Percentiles rank a stretch among this genome's conserved stretches.
Conservation (phyloP, 2,329 filamentous ascomycete genomes). For the Sphaerostilbella broomeana region DNA sequence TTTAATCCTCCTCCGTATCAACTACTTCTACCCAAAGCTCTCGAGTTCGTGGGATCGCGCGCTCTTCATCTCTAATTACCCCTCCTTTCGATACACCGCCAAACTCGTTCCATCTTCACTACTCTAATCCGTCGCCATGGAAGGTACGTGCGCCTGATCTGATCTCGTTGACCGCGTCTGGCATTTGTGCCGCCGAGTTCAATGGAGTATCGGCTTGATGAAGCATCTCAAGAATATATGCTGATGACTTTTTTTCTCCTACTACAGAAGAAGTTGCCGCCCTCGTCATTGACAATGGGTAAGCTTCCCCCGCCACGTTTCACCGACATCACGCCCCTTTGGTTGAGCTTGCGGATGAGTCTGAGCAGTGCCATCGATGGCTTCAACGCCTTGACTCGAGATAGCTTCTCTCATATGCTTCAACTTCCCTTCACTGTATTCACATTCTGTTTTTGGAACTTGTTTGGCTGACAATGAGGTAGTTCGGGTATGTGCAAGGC, state of each 20-base stretch:
- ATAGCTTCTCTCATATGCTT: background rate
- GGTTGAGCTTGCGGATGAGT: constrained; percentile 2
- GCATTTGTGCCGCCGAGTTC: constrained; percentile 5
- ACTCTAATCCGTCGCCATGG: constrained; percentile 48
- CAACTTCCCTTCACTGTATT: background rate
- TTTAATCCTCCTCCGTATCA: constrained; percentile 16
- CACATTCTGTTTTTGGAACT: constrained; percentile 1
- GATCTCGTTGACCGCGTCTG: constrained; percentile 2
- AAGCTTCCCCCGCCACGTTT: constrained; percentile 50
- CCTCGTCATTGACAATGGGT: constrained; percentile 99
- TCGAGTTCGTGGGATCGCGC: constrained; percentile 13
- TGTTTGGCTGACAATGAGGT: constrained; percentile 21
- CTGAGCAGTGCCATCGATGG: constrained; percentile 14
- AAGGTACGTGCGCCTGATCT: constrained; percentile 37
- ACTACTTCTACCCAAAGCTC: constrained; percentile 7
- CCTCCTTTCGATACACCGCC: background rate
- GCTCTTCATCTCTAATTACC: constrained; percentile 12
- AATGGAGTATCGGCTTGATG: constrained; percentile 1
- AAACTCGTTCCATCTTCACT: constrained; percentile 25
- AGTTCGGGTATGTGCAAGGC: constrained; percentile 99
- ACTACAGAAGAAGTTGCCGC: constrained; percentile 96
- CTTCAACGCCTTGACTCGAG: background rate
- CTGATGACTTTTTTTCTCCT: constrained; percentile 35
- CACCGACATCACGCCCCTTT: constrained; percentile 27
- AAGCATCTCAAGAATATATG: constrained; percentile 18